Evolutionary conservation across 1,139 yeast species (phyloP), one percentile per base, ranked within the genome.

Genomic region (Debaryomyces subglobosus): DNA sequence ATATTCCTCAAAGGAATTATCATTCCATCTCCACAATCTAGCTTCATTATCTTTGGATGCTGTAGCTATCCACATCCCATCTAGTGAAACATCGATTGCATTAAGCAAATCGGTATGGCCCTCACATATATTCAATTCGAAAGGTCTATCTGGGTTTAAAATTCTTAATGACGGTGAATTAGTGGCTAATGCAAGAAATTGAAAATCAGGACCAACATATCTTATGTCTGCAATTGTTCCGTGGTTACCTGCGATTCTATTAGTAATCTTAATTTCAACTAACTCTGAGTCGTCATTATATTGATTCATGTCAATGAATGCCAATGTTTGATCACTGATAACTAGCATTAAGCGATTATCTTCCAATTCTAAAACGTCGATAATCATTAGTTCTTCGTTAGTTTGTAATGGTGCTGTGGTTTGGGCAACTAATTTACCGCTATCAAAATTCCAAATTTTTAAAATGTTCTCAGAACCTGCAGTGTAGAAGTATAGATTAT

Each of bases 11-110:
- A 88, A 90, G 2, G 63, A 71, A 4, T 69, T 74, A 2, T 63
- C 71, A 52, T 78, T 68, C 66, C 78, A 83, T 58, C 71, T 77
- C 99, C 99, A 94, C 50, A 94, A 69, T 54, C 89, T 79, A 1
- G 96, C 96, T 43, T 85, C 85, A 54, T 83, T 79, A 64, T 94
- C 99, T 67, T 94, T 95, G n/a, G 96, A 86, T 0, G 94, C 97
- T 3, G 97, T 87, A 4, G 89, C 95, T 21, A 94, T 70, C 97
- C 97, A 94, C 49, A 67, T 58, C 0, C 98, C 99, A 64, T 92
- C 94, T 18, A 71, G 71, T 0, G 91, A 81, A 2, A 84, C 80
- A 65, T 90, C 98, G 24, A 95, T 63, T 30, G 89, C 82, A 61
- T 94, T 89, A 46, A 94, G 81, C 53, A 94, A 74, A 66, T 95